Evolutionary conservation across 768 basidiomycete species (phyloP), one percentile per base, ranked within the genome.

Genomic region (Boletellus sp.): DNA sequence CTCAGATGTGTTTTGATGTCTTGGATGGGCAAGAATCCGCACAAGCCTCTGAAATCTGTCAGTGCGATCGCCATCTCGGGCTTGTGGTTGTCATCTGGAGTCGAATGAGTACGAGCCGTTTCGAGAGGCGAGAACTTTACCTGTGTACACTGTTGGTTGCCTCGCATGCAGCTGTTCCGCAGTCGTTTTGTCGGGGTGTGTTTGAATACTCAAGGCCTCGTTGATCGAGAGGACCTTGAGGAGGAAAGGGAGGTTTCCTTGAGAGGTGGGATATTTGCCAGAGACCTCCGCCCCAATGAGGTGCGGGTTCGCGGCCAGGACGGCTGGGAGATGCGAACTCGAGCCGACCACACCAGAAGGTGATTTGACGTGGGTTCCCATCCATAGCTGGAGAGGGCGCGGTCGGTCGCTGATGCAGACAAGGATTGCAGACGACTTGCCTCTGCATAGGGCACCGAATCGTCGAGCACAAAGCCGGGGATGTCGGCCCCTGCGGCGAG

Each of bases 21-120:
- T 1, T 74, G 61, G 2, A 93, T 79, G 5, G 95, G 95, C 16
- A 87, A 80, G 73, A 98, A 99, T 37, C 95, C 95, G 64, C 94
- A 95, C 61, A 98, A 74, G 2, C 90, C 96, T 34, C 74, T 74
- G 75, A 98, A 98, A 13, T 85, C 81, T 0, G 94, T 94, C 52
- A 99, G 70, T 0, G 96, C 96, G 33, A 99, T 78, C n/a, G 94
- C 93, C 91, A 99, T 95, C 67, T 99, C 96, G 3, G 96, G 96
- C 70, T 99, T 99, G 61, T 99, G 96, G 64, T 98, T 98, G 6
- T 84, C 80, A 67, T 99, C 96, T 90, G 53, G 34, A 33, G 31
- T n/a, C 32, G 15, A 45, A 53, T 63, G 20, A 56, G 50, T 55
- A 20, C 20, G 10, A 17, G 47, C 23, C n/a, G 36, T 37, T 37